phyloP scores from a whole-genome alignment of 768 basidiomycete species.

The Dentipellis fragilis region DNA sequence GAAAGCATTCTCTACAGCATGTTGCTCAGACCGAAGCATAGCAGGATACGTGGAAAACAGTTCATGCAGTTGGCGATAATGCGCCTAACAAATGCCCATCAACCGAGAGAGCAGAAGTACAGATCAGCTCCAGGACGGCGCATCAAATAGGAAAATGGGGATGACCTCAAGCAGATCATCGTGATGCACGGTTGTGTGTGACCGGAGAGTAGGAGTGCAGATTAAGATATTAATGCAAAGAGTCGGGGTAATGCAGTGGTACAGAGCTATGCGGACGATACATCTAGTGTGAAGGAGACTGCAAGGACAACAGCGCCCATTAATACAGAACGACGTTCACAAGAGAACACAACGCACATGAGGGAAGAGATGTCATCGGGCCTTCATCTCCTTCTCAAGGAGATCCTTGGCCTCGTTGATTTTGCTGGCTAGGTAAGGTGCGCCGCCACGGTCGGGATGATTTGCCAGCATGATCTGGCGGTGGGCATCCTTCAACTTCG shows the following conservation, averaged over 20 bases:
- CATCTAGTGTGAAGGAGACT: not conserved
- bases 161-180: too few species aligned
- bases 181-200: too few species aligned
- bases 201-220: too few species aligned
- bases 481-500: constrained; percentile 86
- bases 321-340: not conserved
- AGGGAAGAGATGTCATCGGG: constrained; percentile 16
- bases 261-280: not conserved
- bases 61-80: too few species aligned
- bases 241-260: not conserved
- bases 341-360: not conserved
- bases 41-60: too few species aligned
- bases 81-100: too few species aligned
- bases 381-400: constrained; percentile 69
- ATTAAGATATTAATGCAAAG: too few species aligned
- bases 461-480: constrained; percentile 96
- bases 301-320: not conserved
- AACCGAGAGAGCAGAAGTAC: too few species aligned
- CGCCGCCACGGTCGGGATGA: constrained; percentile 96
- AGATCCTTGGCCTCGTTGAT: constrained; percentile 97
- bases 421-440: constrained; percentile 97
- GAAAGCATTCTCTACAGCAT: too few species aligned
- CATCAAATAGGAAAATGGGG: too few species aligned
- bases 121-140: too few species aligned
- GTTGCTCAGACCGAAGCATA: too few species aligned